Base-by-base conservation (phyloP, 2,329 filamentous ascomycete species). In the Hypoxylon sp. region DNA sequence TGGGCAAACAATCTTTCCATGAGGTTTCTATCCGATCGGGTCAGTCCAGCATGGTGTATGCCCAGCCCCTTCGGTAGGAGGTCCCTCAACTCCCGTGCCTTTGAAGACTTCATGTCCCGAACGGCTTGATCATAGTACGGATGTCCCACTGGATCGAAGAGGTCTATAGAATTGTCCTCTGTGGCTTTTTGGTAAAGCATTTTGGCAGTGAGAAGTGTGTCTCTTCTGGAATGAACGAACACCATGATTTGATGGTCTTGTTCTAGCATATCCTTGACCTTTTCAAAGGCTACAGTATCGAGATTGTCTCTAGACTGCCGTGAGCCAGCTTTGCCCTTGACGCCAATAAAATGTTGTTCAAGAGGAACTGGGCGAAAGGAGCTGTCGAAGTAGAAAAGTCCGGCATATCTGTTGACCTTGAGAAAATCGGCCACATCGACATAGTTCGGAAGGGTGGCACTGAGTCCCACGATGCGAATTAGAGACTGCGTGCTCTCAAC, bases 161-260 rank as follows among this genome's bases (percentile, higher is more conserved):
- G 84, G 64, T 97, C 92, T 10, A 89, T 83, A 69, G 91, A 93
- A 46, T 89, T 87, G 41, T 97, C 86, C 34, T 98, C 94, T 2
- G 89, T 84, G 0, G 96, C 96, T 83, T 96, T 94, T 73, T 98
- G 91, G 68, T 92, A 90, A 25, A 99, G 83, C 83, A 91, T 93
- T 71, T 92, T 91, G 49, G 96, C 94, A 1, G 95, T 97, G 68
- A 91, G 87, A 72, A 97, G 89, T 0, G 97, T 99, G 74, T 99
- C 97, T 77, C 97, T 94, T 25, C 96, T 88, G 0, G 95, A 98
- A 79, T 99, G 97, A 10, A 99, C 97, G 79, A 99, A 99, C 0
- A 99, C 95, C 97, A 99, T 99, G 72, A 99, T 88, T 79, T 99
- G 96, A 75, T 99, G 96, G n/a, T 93, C 94, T 64, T 86, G 84